These are phyloP conservation scores for Avena eriantha DNA, from an alignment of 176 grass and related monocot species.

Conservation along the genomic window DNA sequence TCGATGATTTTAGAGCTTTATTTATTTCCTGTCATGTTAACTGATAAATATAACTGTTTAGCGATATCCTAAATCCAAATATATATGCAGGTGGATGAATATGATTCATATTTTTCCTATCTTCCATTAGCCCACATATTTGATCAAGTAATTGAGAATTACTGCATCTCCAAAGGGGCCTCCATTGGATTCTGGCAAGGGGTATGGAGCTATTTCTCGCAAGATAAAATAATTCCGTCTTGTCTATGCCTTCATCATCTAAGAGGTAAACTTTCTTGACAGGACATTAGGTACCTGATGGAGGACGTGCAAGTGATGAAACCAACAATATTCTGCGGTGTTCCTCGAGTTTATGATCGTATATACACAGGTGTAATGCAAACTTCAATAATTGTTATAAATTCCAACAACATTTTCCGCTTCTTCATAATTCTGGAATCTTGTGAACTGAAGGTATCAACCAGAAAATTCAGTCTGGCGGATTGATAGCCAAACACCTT, in stretches of 20 bases:
- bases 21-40: not conserved
- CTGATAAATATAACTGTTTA: not conserved
- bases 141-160: slow-evolving; percentile 94
- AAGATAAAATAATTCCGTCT: not conserved
- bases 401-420: not conserved
- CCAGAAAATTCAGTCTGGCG: slow-evolving; percentile 80
- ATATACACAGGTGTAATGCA: slow-evolving; percentile 72
- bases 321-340: slow-evolving; percentile 94
- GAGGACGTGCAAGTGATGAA: slow-evolving; percentile 90
- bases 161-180: slow-evolving; percentile 96
- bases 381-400: not conserved
- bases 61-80: slow-evolving; percentile 16
- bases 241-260: not conserved
- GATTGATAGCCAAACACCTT: slow-evolving; percentile 65
- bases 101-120: slow-evolving; percentile 97
- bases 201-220: slow-evolving; percentile 48
- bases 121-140: slow-evolving; percentile 98
- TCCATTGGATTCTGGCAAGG: slow-evolving; percentile 99
- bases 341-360: slow-evolving; percentile 94
- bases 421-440: slow-evolving; percentile 28
- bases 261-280: slow-evolving; percentile 17
- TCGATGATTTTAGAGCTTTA: not conserved
- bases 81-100: slow-evolving; percentile 66
- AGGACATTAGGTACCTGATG: slow-evolving; percentile 94
- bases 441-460: slow-evolving; percentile 74